Conservation (phyloP, 495 filamentous ascomycete species). For the Penicillium egyptiacum region DNA sequence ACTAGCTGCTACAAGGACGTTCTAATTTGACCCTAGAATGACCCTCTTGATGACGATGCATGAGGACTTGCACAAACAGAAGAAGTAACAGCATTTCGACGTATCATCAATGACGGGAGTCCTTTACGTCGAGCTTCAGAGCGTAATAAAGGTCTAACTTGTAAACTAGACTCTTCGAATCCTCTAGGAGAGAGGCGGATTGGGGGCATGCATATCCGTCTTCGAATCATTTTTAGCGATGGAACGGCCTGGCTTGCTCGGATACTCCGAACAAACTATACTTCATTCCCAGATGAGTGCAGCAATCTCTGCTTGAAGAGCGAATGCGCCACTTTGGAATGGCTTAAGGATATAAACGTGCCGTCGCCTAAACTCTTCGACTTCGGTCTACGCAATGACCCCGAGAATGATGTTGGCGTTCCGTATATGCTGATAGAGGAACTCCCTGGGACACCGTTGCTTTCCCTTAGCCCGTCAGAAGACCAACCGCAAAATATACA, state of each 20-base stretch:
- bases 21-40: constrained; percentile 5
- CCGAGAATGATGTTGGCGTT: constrained; percentile 16
- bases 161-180: constrained; percentile 5
- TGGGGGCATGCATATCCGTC: constrained; percentile 21
- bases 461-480: constrained; percentile 12
- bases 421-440: constrained; percentile 21
- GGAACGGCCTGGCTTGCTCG: constrained; percentile 19
- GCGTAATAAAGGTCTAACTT: neutral
- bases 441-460: constrained; percentile 20
- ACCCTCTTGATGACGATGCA: constrained; percentile 12
- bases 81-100: constrained; percentile 5
- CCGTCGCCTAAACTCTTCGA: constrained; percentile 17
- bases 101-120: constrained; percentile 4
- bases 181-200: constrained; percentile 16
- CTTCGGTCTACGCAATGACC: constrained; percentile 19
- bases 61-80: constrained; percentile 7
- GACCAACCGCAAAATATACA: constrained; percentile 19
- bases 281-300: constrained; percentile 18
- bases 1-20: neutral
- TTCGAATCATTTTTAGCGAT: constrained; percentile 16
- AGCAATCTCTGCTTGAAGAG: constrained; percentile 19
- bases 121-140: constrained; percentile 7
- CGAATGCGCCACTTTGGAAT: constrained; percentile 26
- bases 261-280: constrained; percentile 23
- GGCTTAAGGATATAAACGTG: constrained; percentile 16